Base-by-base conservation (phyloP, 1,284 basidiomycete genomes). In the Volvariella surrecta region DNA sequence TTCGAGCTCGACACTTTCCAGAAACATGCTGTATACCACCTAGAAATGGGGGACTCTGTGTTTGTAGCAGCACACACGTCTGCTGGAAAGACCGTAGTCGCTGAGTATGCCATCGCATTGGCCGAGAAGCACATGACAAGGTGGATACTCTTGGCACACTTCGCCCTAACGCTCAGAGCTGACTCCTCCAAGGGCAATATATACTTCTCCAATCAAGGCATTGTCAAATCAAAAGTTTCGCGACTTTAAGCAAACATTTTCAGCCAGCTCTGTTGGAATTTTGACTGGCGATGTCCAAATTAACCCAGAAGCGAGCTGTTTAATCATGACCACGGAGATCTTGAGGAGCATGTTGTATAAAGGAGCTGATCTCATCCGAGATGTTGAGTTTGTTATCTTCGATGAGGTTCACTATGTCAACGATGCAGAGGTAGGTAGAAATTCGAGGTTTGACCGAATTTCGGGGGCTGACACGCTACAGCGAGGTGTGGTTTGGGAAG, bases 381-480 rank as follows among this genome's bases (percentile, higher is more conserved):
- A 99, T 61, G 94, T 99, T 37, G 96, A 99, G 60, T 99, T 98
- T 59, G 96, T 99, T 19, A 96, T 99, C 50, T 99, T 99, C 57
- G 96, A 99, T 60, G 96, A 99, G 61, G 96, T 99, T 10, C 96
- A 99, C 66, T 99, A 99, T 61, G 94, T 99, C 46, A 99, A 99
- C 60, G 96, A 99, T 61, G 89, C 92, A 13, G 96, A 99, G 82
- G 92, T 93, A 49, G 51, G 70, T 52, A 32, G 24, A 32, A 4
- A 20, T n/a, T n/a, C n/a, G n/a, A n/a, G n/a, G 15, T 20, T 31
- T 15, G 8, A 32, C 20, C 30, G 22, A 21, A n/a, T 10, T 37
- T n/a, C 3, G 35, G 32, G 35, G 20, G 47, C 38, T 21, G 15
- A 45, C 9, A 34, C 1, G 30, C 22, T 47, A 37, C 54, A 96